Evolutionary conservation across 1,284 basidiomycete genomes (phyloP), one percentile per base, ranked within the genome.

Genomic region (Apiotrichum sp.): DNA sequence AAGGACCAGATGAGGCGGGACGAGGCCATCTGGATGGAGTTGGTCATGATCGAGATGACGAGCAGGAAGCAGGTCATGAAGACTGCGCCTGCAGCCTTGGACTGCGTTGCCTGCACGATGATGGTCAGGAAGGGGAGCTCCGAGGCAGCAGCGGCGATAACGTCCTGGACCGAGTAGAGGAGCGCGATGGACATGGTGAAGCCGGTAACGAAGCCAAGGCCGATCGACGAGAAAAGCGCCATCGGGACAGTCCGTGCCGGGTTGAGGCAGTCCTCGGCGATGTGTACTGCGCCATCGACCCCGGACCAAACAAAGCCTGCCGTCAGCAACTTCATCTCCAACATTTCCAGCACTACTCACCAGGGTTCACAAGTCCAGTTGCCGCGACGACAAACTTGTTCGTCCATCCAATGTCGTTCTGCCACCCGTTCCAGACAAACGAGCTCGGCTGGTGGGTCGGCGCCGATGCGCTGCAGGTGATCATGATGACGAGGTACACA

Each of bases 401-500:
- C 4, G 47, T 42, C 59, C 59, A 57, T 2, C 52, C 56, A 1
- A 42, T 50, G 3, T 50, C 52, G 29, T 57, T 57, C 43, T 57
- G 42, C 52, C 56, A 57, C 10, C 39, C 34, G 6, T 33, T 52
- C 55, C 54, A 54, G 7, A 56, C 58, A 6, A 52, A 56, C 13
- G 14, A 11, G 47, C 16, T 42, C 7, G 38, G 8, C 50, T 57
- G 59, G 47, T 57, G 56, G 2, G 59, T 48, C 6, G 40, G 32
- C 3, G 59, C 59, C 1, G 45, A 32, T 0, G 59, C 52, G 3
- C 53, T 49, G 29, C 49, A 52, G 4, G 69, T 75, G 29, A 56
- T 48, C 6, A 59, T 43, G 36, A 59, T 49, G 3, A 32, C 58
- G 31, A 59, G 13, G n/a, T 53, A 59, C 13, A 56, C 38, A 40